Evolutionary conservation across 2,329 filamentous ascomycete genomes (phyloP), one percentile per base, ranked within the genome.

Genomic region (Alternaria panax): DNA sequence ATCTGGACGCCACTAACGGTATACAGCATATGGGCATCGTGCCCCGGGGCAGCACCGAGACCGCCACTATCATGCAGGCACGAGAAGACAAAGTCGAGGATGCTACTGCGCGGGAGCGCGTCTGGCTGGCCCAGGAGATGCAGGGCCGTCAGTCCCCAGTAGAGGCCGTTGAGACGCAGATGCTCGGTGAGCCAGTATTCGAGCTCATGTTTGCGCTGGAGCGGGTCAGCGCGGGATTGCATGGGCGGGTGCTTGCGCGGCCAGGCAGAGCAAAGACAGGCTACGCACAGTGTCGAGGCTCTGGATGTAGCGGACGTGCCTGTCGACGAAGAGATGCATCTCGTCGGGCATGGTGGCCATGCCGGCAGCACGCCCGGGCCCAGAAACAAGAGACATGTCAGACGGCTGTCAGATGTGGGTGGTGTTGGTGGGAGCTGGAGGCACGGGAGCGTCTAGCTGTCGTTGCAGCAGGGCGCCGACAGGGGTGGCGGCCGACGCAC

Each of bases 111-210:
- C 11, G 94, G 90, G 9, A 99, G 86, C 3, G 90, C 92, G 63
- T 96, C 88, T 1, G 93, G 92, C 56, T 86, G 89, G 48, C 89
- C 87, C 59, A 99, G 87, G 27, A 98, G 85, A 82, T 97, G 91
- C 40, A 98, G 86, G 7, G 94, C 90, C 7, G 90, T 95, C 57
- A 99, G 81, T 14, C 95, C 95, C 95, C 95, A 99, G 80, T 99
- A 99, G 47, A 99, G 87, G 43, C 95, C 95, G 77, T 95, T 97
- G 58, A 99, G 86, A 62, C 95, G 92, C 67, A 99, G 85, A 78
- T 99, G 95, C 80, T 99, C 94, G 14, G 95, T 99, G 75, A 98
- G 85, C 91, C 94, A 97, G 82, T 98, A 99, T 79, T 97, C 93
- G 70, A 97, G 89, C 80, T 97, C 92, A 83, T 98, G 93, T 81